phyloP scores from a whole-genome alignment of 176 grass and related monocot species.

The Leersia perrieri region DNA sequence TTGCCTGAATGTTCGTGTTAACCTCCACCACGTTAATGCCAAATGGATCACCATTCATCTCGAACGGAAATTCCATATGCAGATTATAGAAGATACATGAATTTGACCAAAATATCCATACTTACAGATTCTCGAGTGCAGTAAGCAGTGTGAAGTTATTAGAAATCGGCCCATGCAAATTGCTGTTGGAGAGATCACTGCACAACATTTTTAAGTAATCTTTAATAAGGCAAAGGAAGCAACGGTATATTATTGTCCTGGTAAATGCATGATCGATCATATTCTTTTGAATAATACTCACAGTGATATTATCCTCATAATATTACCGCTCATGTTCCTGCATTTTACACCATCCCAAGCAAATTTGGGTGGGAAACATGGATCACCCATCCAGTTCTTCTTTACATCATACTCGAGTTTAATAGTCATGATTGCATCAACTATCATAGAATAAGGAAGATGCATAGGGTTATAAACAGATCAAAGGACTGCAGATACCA shows the following conservation, averaged over 20 bases:
- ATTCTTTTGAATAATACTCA: constrained; percentile 4
- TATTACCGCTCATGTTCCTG: not conserved
- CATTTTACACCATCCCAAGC: constrained; percentile 54
- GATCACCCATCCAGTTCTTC: constrained; percentile 69
- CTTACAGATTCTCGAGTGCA: constrained; percentile 49
- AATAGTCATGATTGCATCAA: constrained; percentile 29
- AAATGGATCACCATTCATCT: too few relatives aligned
- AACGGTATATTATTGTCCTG: too few relatives aligned
- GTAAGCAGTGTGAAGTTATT: constrained; percentile 27
- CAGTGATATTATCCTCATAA: constrained; percentile 34
- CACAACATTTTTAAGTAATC: not conserved
- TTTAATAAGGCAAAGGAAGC: not conserved
- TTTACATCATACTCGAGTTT: constrained; percentile 39
- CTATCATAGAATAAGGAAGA: too few relatives aligned
- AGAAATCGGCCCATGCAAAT: constrained; percentile 36
- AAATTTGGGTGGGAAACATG: constrained; percentile 47
- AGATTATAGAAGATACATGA: not conserved
- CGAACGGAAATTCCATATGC: too few relatives aligned
- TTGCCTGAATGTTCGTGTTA: too few relatives aligned
- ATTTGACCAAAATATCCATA: not conserved
- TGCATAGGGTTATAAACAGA: too few relatives aligned
- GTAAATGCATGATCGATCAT: not conserved
- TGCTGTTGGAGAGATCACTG: constrained; percentile 47
- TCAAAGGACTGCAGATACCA: too few relatives aligned
- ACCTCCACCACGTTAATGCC: too few relatives aligned